phyloP scores from a whole-genome alignment of 2,329 filamentous ascomycete genomes.

The Cordyceps farinosa region DNA sequence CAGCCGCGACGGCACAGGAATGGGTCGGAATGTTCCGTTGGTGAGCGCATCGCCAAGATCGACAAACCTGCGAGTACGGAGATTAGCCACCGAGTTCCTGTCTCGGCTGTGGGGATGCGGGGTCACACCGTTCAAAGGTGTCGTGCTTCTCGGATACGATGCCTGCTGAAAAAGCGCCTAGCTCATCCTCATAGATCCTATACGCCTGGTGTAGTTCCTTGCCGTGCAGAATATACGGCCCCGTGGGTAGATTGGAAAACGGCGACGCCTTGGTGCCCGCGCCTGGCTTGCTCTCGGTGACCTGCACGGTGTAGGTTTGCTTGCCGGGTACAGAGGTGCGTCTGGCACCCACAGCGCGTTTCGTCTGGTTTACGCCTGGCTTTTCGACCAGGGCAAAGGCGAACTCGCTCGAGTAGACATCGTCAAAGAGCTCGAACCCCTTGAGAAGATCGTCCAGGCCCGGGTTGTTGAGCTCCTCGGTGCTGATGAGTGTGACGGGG shows the following conservation, averaged over 20 bases:
- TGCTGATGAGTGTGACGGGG: constrained; percentile 38
- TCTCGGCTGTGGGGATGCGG: neutral
- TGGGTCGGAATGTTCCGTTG: constrained; percentile 26
- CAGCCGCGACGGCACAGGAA: constrained; percentile 38
- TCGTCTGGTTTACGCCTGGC: constrained; percentile 24
- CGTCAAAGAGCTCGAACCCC: constrained; percentile 34
- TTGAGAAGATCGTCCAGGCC: constrained; percentile 34
- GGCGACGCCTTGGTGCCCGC: constrained; percentile 23
- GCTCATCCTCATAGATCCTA: constrained; percentile 37
- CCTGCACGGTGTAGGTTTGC: constrained; percentile 11
- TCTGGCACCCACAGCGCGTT: neutral
- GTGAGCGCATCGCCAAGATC: constrained; percentile 27
- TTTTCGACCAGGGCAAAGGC: constrained; percentile 39
- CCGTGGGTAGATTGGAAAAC: constrained; percentile 32
- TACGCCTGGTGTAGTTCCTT: constrained; percentile 41
- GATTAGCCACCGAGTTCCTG: neutral
- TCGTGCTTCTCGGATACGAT: constrained; percentile 34
- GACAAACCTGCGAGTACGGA: constrained; percentile 27
- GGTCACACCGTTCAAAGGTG: constrained; percentile 26
- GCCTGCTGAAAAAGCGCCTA: constrained; percentile 36
- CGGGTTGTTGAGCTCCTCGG: constrained; percentile 33
- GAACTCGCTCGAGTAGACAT: constrained; percentile 39
- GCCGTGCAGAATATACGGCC: constrained; percentile 40
- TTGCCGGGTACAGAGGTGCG: neutral
- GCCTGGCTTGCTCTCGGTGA: constrained; percentile 16